A percentile compares a stretch with the other conserved stretches of the same genome.
These are phyloP conservation scores for Biscogniauxia sp. DNA, from an alignment of 2,329 filamentous ascomycete genomes.

Conservation along the genomic window DNA sequence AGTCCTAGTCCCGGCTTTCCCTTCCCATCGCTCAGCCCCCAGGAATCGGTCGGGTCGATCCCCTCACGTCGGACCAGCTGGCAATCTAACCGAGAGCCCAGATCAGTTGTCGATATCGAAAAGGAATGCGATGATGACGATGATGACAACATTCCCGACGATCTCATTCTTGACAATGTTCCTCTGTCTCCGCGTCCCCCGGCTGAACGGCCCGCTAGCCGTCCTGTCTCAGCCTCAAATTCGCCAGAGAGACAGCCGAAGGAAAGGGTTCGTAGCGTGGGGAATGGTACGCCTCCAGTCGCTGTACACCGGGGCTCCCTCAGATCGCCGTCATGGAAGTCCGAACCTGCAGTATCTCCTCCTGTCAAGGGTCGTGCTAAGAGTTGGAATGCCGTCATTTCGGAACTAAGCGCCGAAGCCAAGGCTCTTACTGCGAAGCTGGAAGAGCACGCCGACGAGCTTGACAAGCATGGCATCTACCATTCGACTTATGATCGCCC, in stretches of 20 bases:
- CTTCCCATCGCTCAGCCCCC: slow-evolving; percentile 40
- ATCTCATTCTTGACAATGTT: slow-evolving; percentile 76
- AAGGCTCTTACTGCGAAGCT: slow-evolving; percentile 74
- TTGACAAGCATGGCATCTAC: slow-evolving; percentile 46
- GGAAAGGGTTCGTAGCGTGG: slow-evolving; percentile 53
- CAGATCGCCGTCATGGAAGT: slow-evolving; percentile 55
- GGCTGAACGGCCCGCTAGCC: slow-evolving; percentile 53
- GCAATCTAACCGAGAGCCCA: slow-evolving; percentile 65
- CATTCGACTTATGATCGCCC: slow-evolving; percentile 22
- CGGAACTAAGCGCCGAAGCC: slow-evolving; percentile 68
- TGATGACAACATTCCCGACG: slow-evolving; percentile 75
- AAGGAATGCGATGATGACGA: slow-evolving; percentile 75
- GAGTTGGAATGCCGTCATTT: slow-evolving; percentile 72
- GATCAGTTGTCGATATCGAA: slow-evolving; percentile 69
- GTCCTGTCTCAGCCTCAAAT: slow-evolving; percentile 50
- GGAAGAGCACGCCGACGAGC: slow-evolving; percentile 70
- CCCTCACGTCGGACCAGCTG: slow-evolving; percentile 63
- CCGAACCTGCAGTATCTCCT: slow-evolving; percentile 40
- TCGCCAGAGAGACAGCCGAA: slow-evolving; percentile 53
- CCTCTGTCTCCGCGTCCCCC: slow-evolving; percentile 72
- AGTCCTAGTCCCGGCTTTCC: slow-evolving; percentile 50
- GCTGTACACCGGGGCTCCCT: slow-evolving; percentile 59
- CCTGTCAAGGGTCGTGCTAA: slow-evolving; percentile 58
- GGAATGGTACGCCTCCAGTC: slow-evolving; percentile 62
- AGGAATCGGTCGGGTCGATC: slow-evolving; percentile 38